phyloP scores from a whole-genome alignment of 2,329 filamentous ascomycete species.

The Pestalotiopsis sp. region DNA sequence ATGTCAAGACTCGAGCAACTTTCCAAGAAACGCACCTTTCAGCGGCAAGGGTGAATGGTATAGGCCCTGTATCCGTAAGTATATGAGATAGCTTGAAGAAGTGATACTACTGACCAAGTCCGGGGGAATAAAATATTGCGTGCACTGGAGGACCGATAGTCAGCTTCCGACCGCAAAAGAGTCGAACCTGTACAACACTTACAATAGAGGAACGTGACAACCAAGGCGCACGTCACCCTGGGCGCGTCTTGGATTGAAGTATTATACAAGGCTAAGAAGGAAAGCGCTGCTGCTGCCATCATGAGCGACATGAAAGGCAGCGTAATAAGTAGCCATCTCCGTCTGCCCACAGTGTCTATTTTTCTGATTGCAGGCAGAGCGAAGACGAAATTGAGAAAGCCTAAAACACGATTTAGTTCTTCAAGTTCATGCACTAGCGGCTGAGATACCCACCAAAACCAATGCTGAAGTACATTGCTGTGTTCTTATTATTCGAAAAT shows the following conservation, averaged over 20 bases:
- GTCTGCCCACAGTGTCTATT: constrained; percentile 43
- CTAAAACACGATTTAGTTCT: constrained; percentile 20
- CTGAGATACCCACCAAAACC: constrained; percentile 27
- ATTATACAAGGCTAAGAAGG: constrained; percentile 23
- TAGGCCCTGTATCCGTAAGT: constrained; percentile 38
- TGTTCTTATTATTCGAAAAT: constrained; percentile 11
- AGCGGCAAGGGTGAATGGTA: constrained; percentile 53
- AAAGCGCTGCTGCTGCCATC: constrained; percentile 41
- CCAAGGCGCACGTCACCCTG: constrained; percentile 1
- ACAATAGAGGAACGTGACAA: constrained; percentile 41
- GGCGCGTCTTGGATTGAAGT: background rate
- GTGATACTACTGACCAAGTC: constrained; percentile 24
- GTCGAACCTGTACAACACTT: constrained; percentile 4
- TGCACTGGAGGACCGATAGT: constrained; percentile 33
- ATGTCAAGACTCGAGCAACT: background rate
- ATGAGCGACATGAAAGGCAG: constrained; percentile 47
- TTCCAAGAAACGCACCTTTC: constrained; percentile 35
- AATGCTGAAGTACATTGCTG: constrained; percentile 35
- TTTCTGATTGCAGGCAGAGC: constrained; percentile 43
- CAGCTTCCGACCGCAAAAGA: background rate
- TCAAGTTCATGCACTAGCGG: background rate
- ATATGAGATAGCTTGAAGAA: background rate
- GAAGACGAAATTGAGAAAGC: constrained; percentile 45
- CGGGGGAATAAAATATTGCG: constrained; percentile 44
- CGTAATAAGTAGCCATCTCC: constrained; percentile 46